Evolutionary conservation across 495 filamentous ascomycete species (phyloP).

Genomic region (Copromyces sp.): DNA sequence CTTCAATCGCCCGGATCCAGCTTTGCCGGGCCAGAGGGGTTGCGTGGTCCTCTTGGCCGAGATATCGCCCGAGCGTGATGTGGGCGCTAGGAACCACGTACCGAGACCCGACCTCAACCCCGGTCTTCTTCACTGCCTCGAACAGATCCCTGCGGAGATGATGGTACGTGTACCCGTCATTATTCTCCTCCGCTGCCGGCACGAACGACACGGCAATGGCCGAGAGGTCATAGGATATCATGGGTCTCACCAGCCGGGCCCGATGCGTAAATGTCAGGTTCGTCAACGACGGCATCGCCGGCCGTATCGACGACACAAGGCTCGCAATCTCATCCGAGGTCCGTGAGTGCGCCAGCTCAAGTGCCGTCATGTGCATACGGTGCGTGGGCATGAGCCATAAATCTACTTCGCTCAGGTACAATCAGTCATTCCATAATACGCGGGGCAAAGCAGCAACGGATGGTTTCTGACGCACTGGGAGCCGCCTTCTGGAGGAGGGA

Average conservation of each 20-base stretch:
- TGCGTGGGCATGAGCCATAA: conserved; percentile 77
- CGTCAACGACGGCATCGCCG: conserved; percentile 41
- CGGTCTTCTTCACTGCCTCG: conserved; percentile 42
- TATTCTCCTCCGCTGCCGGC: conserved; percentile 47
- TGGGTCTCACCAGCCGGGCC: conserved; percentile 66
- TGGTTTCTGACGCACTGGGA: conserved; percentile 39
- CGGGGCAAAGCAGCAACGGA: neutral
- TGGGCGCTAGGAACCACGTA: conserved; percentile 85
- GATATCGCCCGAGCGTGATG: conserved; percentile 75
- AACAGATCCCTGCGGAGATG: conserved; percentile 77
- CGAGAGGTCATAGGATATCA: conserved; percentile 73
- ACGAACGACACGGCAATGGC: conserved; percentile 81
- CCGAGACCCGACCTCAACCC: conserved; percentile 54
- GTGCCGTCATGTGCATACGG: conserved; percentile 72
- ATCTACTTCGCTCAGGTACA: conserved; percentile 31
- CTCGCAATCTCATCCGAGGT: conserved; percentile 50
- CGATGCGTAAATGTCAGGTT: conserved; percentile 53
- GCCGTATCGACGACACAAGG: conserved; percentile 44
- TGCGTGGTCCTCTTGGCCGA: conserved; percentile 42
- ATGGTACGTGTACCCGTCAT: conserved; percentile 72
- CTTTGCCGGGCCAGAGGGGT: conserved; percentile 38
- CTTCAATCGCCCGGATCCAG: conserved; percentile 59
- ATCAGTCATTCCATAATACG: conserved; percentile 1
- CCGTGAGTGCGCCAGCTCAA: conserved; percentile 69
- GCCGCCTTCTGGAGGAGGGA: conserved; percentile 47